phyloP scores from a whole-genome alignment of 805 yeast genomes.

The Kazachstania viticola region DNA sequence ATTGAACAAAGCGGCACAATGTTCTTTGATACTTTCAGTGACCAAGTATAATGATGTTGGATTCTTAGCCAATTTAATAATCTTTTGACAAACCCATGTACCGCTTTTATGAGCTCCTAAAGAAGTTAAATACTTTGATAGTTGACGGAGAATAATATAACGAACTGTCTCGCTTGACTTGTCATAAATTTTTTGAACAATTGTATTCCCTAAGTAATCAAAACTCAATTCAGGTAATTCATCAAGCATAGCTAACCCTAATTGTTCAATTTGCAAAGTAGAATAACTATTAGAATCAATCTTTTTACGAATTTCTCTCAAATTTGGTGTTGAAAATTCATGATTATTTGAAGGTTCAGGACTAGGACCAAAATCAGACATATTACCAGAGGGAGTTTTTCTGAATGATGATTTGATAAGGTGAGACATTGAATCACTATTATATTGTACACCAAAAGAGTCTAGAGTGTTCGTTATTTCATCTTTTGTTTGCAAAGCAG shows the following conservation, averaged over 20 bases:
- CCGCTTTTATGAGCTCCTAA: conserved; percentile 95
- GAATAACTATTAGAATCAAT: conserved; percentile 45
- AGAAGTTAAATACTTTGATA: conserved; percentile 72
- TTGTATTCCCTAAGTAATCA: conserved; percentile 91
- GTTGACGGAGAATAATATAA: conserved; percentile 65
- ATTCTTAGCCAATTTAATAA: conserved; percentile 62
- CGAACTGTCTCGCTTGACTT: conserved; percentile 58
- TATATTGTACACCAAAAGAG: conserved; percentile 12
- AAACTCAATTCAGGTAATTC: conserved; percentile 86
- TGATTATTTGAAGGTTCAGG: conserved; percentile 66
- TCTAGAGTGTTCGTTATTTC: conserved; percentile 3
- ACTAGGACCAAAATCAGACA: conserved; percentile 53
- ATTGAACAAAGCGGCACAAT: conserved; percentile 71
- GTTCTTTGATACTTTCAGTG: conserved; percentile 61
- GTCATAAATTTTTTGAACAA: conserved; percentile 86
- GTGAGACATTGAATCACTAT: conserved; percentile 27
- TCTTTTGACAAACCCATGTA: conserved; percentile 98
- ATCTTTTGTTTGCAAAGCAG: neutral
- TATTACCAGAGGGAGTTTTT: conserved; percentile 33
- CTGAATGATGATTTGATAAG: conserved; percentile 33
- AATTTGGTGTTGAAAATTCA: conserved; percentile 76
- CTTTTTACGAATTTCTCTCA: conserved; percentile 75
- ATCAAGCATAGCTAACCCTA: conserved; percentile 72
- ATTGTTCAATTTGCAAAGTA: conserved; percentile 64
- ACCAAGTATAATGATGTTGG: conserved; percentile 54